A percentile compares a stretch with the other conserved stretches of the same genome.
phyloP scores from a whole-genome alignment of 192 early-diverging fungal species.

The Radiomyces spectabilis region DNA sequence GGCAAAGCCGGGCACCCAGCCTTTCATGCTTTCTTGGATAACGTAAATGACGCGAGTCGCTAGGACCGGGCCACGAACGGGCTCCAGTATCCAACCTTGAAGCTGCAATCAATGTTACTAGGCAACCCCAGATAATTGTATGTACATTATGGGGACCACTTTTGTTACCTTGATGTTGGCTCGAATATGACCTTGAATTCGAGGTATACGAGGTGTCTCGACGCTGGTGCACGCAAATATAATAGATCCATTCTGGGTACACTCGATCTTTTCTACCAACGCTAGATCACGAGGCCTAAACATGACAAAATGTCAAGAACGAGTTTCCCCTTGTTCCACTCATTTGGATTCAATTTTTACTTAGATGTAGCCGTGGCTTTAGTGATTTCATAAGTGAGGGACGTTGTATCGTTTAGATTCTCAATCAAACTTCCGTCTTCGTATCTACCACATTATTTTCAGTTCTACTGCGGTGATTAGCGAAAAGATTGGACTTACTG shows the following conservation, averaged over 20 bases:
- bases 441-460: constrained; percentile 36
- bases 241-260: constrained; percentile 37
- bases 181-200: constrained; percentile 38
- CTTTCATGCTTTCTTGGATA: constrained; percentile 42
- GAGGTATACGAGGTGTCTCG: constrained; percentile 43
- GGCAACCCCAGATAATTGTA: no score
- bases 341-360: no score
- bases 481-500: constrained; percentile 40
- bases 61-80: constrained; percentile 30
- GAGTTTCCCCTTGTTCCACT: neutral
- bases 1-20: constrained; percentile 52
- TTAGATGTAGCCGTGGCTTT: constrained; percentile 30
- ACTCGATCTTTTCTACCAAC: constrained; percentile 40
- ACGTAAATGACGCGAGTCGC: constrained; percentile 47
- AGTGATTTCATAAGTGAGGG: constrained; percentile 37
- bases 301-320: neutral
- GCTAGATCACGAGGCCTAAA: constrained; percentile 32
- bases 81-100: constrained; percentile 52
- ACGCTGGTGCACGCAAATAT: constrained; percentile 45
- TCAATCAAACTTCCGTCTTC: constrained; percentile 18
- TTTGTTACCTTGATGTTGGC: constrained; percentile 30
- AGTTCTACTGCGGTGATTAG: no score
- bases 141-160: no score
- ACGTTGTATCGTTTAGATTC: constrained; percentile 25
- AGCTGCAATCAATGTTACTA: no score